These are phyloP conservation scores for Aristolochia fimbriata DNA, from an alignment of 164 flowering plant genomes.

Conservation along the genomic window DNA sequence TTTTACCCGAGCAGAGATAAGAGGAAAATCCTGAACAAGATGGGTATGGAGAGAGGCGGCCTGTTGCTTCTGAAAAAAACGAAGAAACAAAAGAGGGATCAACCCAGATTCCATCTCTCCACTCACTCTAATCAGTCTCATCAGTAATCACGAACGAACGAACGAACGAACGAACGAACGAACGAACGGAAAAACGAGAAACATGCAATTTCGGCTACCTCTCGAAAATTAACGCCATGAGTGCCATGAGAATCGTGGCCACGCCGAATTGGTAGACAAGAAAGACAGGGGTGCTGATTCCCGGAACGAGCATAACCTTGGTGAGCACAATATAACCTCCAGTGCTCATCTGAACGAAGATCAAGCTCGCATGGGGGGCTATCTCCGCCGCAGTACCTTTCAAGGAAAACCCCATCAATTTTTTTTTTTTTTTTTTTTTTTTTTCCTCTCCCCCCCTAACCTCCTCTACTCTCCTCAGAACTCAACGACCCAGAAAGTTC, in stretches of 20 bases:
- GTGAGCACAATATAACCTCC: slow-evolving; percentile 1
- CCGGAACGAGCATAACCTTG: slow-evolving; percentile 1
- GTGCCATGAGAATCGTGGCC: slow-evolving; percentile 1
- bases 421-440: neutral
- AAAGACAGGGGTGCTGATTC: slow-evolving; percentile 1
- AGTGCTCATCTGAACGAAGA: slow-evolving; percentile 1
- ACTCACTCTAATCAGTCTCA: too few relatives aligned
- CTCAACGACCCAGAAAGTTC: too few relatives aligned
- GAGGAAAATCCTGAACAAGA: slow-evolving; percentile 12
- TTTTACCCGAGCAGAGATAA: slow-evolving; percentile 18
- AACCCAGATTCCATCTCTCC: neutral
- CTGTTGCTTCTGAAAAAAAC: slow-evolving; percentile 12
- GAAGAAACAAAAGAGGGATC: neutral
- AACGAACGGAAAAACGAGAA: too few relatives aligned
- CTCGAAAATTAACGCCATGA: neutral
- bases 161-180: too few relatives aligned
- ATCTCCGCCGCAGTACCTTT: neutral
- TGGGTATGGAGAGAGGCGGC: slow-evolving; percentile 13
- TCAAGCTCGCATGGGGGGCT: slow-evolving; percentile 2
- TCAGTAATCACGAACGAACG: too few relatives aligned
- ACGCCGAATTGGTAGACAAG: neutral
- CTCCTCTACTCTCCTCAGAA: neutral
- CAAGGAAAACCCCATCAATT: neutral
- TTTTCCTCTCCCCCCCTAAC: neutral
- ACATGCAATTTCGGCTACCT: neutral